Conservation (phyloP, 192 early-diverging fungal species). For the Coemansia sp. region DNA sequence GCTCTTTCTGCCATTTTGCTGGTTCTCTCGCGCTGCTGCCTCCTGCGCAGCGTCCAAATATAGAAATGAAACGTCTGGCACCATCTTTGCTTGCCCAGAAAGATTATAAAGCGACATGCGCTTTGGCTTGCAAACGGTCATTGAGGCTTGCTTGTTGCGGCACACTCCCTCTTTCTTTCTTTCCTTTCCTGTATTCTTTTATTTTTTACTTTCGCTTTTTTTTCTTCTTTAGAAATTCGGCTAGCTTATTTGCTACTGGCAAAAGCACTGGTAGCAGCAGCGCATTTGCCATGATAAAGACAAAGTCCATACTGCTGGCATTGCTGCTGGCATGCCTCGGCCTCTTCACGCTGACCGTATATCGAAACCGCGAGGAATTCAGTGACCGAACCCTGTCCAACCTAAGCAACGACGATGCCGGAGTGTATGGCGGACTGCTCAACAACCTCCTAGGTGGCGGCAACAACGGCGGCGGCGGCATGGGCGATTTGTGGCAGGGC, state of each 20-base stretch:
- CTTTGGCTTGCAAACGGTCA: too few species aligned
- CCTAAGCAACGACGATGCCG: slow-evolving; percentile 17
- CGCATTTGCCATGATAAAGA: slow-evolving; percentile 29
- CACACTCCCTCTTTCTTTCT: too few species aligned
- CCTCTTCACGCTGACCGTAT: slow-evolving; percentile 22
- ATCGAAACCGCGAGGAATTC: slow-evolving; percentile 39
- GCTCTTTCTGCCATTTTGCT: too few species aligned
- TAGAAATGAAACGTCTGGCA: too few species aligned
- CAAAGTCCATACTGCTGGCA: slow-evolving; percentile 14
- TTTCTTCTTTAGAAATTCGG: too few species aligned
- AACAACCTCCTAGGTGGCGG: slow-evolving; percentile 20
- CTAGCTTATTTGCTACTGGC: too few species aligned
- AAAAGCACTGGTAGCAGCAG: too few species aligned
- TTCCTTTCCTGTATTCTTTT: slow-evolving; percentile 1
- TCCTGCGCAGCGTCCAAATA: too few species aligned
- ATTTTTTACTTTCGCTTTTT: neutral
- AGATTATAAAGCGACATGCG: too few species aligned
- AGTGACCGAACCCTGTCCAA: slow-evolving; percentile 31
- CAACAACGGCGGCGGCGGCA: slow-evolving; percentile 12
- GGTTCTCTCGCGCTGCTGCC: too few species aligned
- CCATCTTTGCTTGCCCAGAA: too few species aligned
- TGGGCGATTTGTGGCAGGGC: slow-evolving; percentile 27
- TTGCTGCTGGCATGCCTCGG: slow-evolving; percentile 15
- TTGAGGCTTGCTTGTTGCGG: too few species aligned
- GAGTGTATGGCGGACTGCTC: slow-evolving; percentile 10